A percentile compares a stretch with the other conserved stretches of the same genome.
These are phyloP conservation scores for barley (Hordeum vulgare) DNA, from an alignment of 176 grass and related monocot species.

Conservation along the genomic window DNA sequence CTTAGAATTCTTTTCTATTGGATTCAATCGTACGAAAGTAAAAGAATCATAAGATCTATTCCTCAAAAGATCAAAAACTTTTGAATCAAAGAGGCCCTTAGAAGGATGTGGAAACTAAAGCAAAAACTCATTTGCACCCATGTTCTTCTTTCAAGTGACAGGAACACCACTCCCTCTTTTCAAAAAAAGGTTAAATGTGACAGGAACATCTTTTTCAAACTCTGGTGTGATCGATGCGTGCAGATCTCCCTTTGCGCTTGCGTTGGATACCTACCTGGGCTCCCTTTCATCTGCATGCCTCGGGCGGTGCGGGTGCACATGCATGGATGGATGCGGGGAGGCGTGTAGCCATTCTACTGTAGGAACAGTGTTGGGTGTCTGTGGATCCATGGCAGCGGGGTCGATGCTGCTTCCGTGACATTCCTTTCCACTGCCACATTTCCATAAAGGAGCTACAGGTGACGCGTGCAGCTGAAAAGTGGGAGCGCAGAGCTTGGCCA, in stretches of 20 bases:
- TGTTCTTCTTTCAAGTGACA: slow-evolving; percentile 5
- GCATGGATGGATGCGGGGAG: background rate
- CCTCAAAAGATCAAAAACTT: too few relatives aligned
- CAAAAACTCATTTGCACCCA: too few relatives aligned
- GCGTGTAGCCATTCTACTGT: background rate
- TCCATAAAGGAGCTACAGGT: slow-evolving; percentile 10
- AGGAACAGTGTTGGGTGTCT: slow-evolving; percentile 10
- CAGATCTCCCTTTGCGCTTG: background rate
- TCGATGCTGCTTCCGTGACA: slow-evolving; percentile 20
- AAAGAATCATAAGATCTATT: too few relatives aligned
- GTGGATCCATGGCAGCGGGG: background rate
- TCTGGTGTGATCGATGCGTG: background rate
- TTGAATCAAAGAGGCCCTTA: too few relatives aligned
- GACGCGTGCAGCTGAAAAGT: background rate
- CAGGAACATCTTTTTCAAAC: background rate
- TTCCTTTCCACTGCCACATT: slow-evolving; percentile 33
- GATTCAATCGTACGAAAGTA: too few relatives aligned
- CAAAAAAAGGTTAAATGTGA: background rate
- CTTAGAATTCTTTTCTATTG: too few relatives aligned
- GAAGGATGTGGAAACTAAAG: too few relatives aligned
- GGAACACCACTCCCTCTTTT: background rate
- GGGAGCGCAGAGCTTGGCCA: background rate
- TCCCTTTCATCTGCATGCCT: background rate
- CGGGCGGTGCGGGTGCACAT: background rate
- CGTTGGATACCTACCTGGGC: background rate